Evolutionary conservation across 2,329 filamentous ascomycete genomes (phyloP), one percentile per base, ranked within the genome.

Genomic region (Dactylellina leptospora): DNA sequence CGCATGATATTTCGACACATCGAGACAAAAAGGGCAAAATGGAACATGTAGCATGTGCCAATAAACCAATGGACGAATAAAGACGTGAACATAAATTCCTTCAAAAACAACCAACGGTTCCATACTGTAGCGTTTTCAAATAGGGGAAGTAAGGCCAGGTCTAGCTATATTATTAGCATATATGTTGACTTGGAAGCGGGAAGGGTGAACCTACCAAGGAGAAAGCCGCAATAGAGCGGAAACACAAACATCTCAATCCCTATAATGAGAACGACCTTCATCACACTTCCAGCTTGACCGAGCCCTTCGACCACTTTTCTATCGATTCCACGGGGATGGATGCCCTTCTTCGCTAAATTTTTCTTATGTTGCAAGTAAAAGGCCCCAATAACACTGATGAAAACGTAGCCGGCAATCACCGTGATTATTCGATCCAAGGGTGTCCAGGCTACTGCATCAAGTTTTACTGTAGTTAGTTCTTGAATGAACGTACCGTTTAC

Each of bases 1-100:
- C 95, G 89, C 89, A 99, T 91, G 69, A 97, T 96, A 82, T 96
- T 97, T 74, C 95, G 89, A 80, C 95, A 99, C 93, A 99, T 97
- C 63, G 93, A 96, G 16, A 99, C 95, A 78, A 99, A 99, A 2
- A 99, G 85, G 3, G 95, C 95, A 79, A 99, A 99, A 79, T 99
- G 95, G 81, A 99, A 99, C 96, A 99, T 99, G 80, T 99, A 99
- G 74, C 93, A 96, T 2, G 95, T 99, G 51, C 95, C 95, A 63
- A 97, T 89, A 78, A 99, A 99, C 95, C 95, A 99, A 79, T 99
- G 95, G 56, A 97, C 90, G 79, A 99, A 99, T 11, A 96, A 87
- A 11, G 93, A 96, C 0, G 92, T 97, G 75, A 93, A 85, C 0
- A 95, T 95, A 72, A 89, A 92, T 72, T 87, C 84, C 60, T 86